Conservation (phyloP, 2,329 filamentous ascomycete genomes). For the Fusarium coffeatum region DNA sequence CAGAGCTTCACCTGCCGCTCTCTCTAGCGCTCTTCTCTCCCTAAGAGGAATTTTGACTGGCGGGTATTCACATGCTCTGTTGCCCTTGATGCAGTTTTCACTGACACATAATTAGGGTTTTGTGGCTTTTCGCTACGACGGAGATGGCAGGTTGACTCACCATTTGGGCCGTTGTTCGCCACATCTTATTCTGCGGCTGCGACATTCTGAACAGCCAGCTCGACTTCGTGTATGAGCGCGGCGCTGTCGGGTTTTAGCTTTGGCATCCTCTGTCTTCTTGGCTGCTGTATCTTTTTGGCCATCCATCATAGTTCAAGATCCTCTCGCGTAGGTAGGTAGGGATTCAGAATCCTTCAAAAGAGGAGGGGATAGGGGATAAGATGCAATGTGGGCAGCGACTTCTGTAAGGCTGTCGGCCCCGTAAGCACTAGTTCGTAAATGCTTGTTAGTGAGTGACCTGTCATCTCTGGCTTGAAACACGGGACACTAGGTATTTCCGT, state of each 20-base stretch:
- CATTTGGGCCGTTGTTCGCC: conserved; percentile 22
- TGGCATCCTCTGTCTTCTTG: background rate
- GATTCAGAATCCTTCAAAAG: background rate
- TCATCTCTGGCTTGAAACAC: no score
- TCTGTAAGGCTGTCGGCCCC: background rate
- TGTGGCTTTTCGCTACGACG: background rate
- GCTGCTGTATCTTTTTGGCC: background rate
- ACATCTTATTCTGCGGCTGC: conserved; percentile 15
- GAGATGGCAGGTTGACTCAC: conserved; percentile 1
- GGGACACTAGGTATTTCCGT: background rate
- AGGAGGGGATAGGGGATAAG: background rate
- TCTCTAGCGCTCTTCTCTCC: conserved; percentile 19
- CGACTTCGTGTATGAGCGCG: conserved; percentile 23
- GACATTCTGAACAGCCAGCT: conserved; percentile 19
- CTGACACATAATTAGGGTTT: background rate
- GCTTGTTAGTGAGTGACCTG: background rate
- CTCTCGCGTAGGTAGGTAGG: background rate
- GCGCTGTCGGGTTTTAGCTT: conserved; percentile 10
- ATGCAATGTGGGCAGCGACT: background rate
- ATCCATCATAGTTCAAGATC: background rate
- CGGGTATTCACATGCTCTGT: conserved; percentile 7
- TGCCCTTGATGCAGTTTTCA: conserved; percentile 7
- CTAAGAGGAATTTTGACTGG: conserved; percentile 14
- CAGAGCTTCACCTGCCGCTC: background rate
- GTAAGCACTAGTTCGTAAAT: conserved; percentile 12